Evolutionary conservation across 331 rosid genomes (phyloP), one percentile per base, ranked within the genome.

Genomic region (Dryas integrifolia): DNA sequence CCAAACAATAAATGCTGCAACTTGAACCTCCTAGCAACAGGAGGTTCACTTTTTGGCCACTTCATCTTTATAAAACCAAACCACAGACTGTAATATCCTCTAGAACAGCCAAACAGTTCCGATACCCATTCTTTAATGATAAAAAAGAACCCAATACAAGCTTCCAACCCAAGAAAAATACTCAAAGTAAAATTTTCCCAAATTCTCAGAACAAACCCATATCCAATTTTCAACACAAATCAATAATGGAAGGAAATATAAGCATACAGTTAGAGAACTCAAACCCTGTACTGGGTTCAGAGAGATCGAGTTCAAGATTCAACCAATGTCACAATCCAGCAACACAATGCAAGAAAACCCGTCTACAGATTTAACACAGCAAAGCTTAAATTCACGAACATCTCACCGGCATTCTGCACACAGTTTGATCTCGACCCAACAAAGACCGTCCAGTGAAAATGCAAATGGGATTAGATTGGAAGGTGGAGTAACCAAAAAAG

Each of bases 1-100:
- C 78, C 86, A 65, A 95, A 75, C 87, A 89, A 82, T 70, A 89
- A 72, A 87, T 95, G 96, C 58, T 92, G 86, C 79, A 92, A 78
- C 47, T 69, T 92, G 76, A 88, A 87, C 85, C 89, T 92, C 89
- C 96, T 83, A 21, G 85, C 82, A 77, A 58, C 90, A 5, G 83
- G 74, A 76, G 90, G 83, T 72, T 91, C 98, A 50, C 26, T 69
- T 83, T 89, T 91, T 45, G 71, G 83, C 82, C 96, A 88, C 88
- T 83, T 95, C 99, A 92, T 89, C 81, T 65, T 80, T 43, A 68
- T 40, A 2, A 60, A 56, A 65, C 46, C 60, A 46, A 72, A 57
- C 40, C 48, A 43, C 24, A 79, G 72, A 18, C 72, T 59, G 65
- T 63, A 77, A 66, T 13, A 58, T 43, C 76, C 56, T 85, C 71